These are phyloP conservation scores for Hysterium pulicare DNA, from an alignment of 2,329 filamentous ascomycete species.

Conservation along the genomic window DNA sequence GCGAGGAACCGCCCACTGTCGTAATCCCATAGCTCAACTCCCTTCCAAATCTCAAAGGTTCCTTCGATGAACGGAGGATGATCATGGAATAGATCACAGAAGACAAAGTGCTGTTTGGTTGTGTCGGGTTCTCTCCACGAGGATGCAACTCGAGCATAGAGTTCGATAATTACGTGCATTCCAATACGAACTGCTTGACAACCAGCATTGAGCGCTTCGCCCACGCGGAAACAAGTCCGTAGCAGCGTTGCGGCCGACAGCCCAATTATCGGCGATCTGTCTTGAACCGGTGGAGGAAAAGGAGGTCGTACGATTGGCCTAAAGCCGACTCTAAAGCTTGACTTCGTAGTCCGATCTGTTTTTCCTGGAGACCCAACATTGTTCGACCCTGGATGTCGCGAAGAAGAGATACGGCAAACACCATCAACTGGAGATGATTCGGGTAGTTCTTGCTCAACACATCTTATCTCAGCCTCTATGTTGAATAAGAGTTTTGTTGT, in stretches of 20 bases:
- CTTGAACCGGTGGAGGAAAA: conserved; percentile 50
- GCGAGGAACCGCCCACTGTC: conserved; percentile 46
- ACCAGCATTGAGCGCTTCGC: conserved; percentile 56
- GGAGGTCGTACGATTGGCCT: conserved; percentile 50
- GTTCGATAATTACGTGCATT: conserved; percentile 54
- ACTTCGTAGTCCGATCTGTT: too few species aligned
- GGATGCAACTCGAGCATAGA: conserved; percentile 60
- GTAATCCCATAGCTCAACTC: conserved; percentile 44
- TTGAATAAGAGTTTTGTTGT: too few species aligned
- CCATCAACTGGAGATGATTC: too few species aligned
- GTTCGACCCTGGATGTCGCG: too few species aligned
- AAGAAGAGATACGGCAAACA: too few species aligned
- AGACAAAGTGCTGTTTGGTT: conserved; percentile 59
- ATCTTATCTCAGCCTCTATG: too few species aligned
- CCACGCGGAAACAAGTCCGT: conserved; percentile 62
- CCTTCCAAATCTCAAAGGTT: conserved; percentile 47
- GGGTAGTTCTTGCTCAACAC: too few species aligned
- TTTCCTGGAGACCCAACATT: too few species aligned
- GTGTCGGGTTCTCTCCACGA: conserved; percentile 53
- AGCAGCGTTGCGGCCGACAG: conserved; percentile 47
- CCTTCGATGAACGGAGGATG: conserved; percentile 53
- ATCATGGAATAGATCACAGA: conserved; percentile 61
- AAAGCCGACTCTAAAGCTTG: too few species aligned
- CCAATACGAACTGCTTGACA: conserved; percentile 46
- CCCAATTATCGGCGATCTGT: conserved; percentile 55